Base-by-base conservation (phyloP, 768 basidiomycete species). In the Pleurotus eryngii region DNA sequence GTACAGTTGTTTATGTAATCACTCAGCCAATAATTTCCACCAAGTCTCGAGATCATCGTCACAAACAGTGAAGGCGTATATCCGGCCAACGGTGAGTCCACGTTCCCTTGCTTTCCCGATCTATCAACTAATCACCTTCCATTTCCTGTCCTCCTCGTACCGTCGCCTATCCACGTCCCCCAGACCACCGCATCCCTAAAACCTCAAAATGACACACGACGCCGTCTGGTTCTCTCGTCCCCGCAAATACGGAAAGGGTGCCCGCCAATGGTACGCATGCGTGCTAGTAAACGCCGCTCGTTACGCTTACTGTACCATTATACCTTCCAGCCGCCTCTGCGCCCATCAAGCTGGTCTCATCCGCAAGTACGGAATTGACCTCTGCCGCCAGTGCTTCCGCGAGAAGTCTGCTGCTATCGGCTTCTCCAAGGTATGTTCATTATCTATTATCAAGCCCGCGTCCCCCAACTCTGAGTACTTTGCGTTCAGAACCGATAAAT, bases 361-460 rank as follows among this genome's bases (percentile, higher is more conserved):
- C 74, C 90, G 95, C 77, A 92, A 95, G 77, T 95, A 96, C 76
- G 94, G 95, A 57, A 86, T 96, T 64, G 93, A 96, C 79, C 89
- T 97, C 66, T 97, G 95, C 79, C 91, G 95, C 76, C 95, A 97
- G 76, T 97, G 95, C 78, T 97, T 96, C 90, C 90, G 95, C 66
- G 95, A 97, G 81, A 95, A 94, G 79, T 82, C 92, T 53, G 83
- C 87, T 65, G 88, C 90, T 59, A 97, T 97, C 67, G 95, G 95
- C 59, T 97, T 97, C 81, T 79, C 82, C 71, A 97, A 97, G 91
- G 95, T 95, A 63, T 63, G 80, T 63, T 56, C 17, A 27, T 9
- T 4, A 14, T 30, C 14, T 24, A 3, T 7, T 5, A 24, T 38
- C 2, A 9, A 1, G 0, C 5, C 27, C n/a, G 20, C 4, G 12